A percentile compares a stretch with the other conserved stretches of the same genome.
These are phyloP conservation scores for Coemansia sp. DNA, from an alignment of 192 early-diverging fungal species.

Conservation along the genomic window DNA sequence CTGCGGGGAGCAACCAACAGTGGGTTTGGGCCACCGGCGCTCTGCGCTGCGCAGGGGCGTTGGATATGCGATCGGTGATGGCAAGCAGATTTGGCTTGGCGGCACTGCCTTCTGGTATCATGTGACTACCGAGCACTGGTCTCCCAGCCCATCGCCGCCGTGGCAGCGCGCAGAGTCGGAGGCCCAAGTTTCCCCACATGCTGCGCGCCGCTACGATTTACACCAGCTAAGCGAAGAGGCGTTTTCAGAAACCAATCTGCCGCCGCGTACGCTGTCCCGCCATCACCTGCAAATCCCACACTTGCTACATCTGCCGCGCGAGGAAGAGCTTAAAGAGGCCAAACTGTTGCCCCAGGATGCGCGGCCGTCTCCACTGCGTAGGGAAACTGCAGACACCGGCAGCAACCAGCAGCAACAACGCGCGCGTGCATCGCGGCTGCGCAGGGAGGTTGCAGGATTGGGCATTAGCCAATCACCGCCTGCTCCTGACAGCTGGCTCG, in stretches of 20 bases:
- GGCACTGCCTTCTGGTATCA: slow-evolving; percentile 37
- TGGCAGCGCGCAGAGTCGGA: slow-evolving; percentile 16
- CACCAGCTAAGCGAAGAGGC: background rate
- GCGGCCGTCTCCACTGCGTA: too few species aligned
- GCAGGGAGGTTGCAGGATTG: too few species aligned
- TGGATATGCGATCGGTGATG: slow-evolving; percentile 32
- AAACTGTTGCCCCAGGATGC: too few species aligned
- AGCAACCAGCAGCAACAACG: too few species aligned
- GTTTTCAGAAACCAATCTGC: too few species aligned
- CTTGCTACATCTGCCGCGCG: too few species aligned
- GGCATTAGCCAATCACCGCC: background rate
- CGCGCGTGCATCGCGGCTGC: too few species aligned
- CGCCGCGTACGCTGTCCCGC: too few species aligned
- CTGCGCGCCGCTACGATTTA: background rate
- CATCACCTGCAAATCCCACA: too few species aligned
- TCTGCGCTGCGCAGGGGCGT: slow-evolving; percentile 5
- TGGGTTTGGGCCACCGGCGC: slow-evolving; percentile 29
- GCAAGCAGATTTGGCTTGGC: slow-evolving; percentile 39
- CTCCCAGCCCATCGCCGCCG: slow-evolving; percentile 36
- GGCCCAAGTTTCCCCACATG: background rate
- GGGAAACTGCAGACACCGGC: too few species aligned
- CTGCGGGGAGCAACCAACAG: background rate
- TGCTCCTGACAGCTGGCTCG: background rate
- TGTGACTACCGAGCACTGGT: background rate
- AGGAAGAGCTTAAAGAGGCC: too few species aligned